Evolutionary conservation across 2,329 filamentous ascomycete genomes (phyloP).

Genomic region (Hypoxylon sp.): DNA sequence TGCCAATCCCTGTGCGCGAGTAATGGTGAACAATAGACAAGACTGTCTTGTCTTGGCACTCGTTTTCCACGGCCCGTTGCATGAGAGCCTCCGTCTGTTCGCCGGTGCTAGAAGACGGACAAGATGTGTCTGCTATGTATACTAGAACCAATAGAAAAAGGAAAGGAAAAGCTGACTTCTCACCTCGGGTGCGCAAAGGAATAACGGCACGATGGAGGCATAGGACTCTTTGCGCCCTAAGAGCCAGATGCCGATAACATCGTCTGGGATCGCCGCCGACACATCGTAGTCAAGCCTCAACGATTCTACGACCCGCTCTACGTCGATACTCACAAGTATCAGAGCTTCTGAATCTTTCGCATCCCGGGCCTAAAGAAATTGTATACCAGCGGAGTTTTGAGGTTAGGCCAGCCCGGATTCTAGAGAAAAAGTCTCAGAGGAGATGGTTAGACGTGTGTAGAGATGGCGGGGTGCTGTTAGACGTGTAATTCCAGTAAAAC

Average conservation of each 20-base stretch:
- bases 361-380: neutral
- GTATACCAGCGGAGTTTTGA: neutral
- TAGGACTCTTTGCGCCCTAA: neutral
- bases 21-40: neutral
- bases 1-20: neutral
- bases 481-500: neutral
- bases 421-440: neutral
- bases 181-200: neutral
- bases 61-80: neutral
- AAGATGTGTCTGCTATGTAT: neutral
- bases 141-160: neutral
- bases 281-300: slow-evolving; percentile 1
- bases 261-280: slow-evolving; percentile 6
- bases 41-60: neutral
- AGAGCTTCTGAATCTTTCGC: neutral
- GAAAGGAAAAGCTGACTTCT: neutral
- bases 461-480: neutral
- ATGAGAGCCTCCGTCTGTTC: neutral
- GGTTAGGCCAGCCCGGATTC: neutral
- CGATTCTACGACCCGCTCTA: neutral
- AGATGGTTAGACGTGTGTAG: neutral
- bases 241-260: slow-evolving; percentile 4
- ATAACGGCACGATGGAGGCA: neutral
- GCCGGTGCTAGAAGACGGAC: neutral
- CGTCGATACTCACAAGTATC: slow-evolving; percentile 8